Conservation (phyloP, 805 yeast species). For the Ogataea sp. region DNA sequence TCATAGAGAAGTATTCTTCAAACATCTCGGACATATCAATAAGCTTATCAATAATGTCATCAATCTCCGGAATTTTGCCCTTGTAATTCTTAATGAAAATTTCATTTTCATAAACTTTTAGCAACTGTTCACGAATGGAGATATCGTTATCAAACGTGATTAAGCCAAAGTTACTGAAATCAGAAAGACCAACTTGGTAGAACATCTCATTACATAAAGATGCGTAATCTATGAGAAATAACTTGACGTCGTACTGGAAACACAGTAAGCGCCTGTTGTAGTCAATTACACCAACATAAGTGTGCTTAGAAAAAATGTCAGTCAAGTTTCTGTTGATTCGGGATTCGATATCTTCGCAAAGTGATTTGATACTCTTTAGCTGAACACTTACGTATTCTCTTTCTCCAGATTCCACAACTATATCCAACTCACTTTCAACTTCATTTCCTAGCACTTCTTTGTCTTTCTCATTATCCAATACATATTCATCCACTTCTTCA, state of each 20-base stretch:
- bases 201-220: slow-evolving; percentile 59
- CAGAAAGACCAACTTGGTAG: slow-evolving; percentile 72
- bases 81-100: slow-evolving; percentile 4
- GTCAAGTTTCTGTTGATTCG: slow-evolving; percentile 48
- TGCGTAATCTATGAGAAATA: slow-evolving; percentile 76
- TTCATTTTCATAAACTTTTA: slow-evolving; percentile 21
- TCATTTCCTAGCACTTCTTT: background rate
- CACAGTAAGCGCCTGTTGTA: slow-evolving; percentile 60
- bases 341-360: slow-evolving; percentile 43
- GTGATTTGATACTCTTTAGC: slow-evolving; percentile 49
- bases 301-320: slow-evolving; percentile 56
- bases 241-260: slow-evolving; percentile 74
- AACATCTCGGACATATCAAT: slow-evolving; percentile 67
- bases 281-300: slow-evolving; percentile 81
- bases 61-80: slow-evolving; percentile 8
- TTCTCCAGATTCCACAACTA: background rate
- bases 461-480: background rate
- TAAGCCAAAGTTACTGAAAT: slow-evolving; percentile 76
- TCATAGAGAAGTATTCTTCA: slow-evolving; percentile 65
- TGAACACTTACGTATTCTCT: slow-evolving; percentile 33
- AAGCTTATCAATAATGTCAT: slow-evolving; percentile 20
- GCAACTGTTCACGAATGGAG: slow-evolving; percentile 28
- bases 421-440: background rate
- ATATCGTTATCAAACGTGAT: slow-evolving; percentile 30
- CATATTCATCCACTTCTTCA: background rate